Evolutionary conservation across 352 stramenopile genomes (phyloP).

Genomic region (Globisporangium acanthophoron): DNA sequence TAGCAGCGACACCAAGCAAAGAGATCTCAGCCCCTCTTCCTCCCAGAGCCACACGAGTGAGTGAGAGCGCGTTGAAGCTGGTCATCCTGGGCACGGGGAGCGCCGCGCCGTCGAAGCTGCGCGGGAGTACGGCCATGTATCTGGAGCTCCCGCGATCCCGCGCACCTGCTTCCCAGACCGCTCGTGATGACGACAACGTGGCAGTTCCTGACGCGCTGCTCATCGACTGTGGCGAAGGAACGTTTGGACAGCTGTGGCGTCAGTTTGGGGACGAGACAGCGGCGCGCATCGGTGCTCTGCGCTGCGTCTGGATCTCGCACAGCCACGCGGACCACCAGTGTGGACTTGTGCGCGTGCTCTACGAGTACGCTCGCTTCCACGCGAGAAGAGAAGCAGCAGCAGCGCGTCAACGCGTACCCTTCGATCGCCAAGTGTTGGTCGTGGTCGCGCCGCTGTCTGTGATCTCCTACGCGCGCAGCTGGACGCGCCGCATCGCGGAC

Average conservation of each 20-base stretch:
- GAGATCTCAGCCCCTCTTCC: neutral
- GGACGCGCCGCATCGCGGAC: slow-evolving; percentile 24
- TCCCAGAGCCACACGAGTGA: neutral
- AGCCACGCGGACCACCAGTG: slow-evolving; percentile 97
- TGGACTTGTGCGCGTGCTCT: slow-evolving; percentile 90
- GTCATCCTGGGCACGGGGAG: slow-evolving; percentile 95
- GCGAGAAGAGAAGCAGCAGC: neutral
- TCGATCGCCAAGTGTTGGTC: slow-evolving; percentile 18
- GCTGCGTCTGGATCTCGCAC: slow-evolving; percentile 96
- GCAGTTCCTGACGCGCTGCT: slow-evolving; percentile 54
- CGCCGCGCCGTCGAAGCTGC: slow-evolving; percentile 95
- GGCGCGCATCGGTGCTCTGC: slow-evolving; percentile 49
- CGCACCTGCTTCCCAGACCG: neutral
- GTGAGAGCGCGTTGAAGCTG: slow-evolving; percentile 25
- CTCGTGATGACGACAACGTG: neutral
- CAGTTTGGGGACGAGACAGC: slow-evolving; percentile 37
- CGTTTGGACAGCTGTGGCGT: slow-evolving; percentile 87
- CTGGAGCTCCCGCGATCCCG: slow-evolving; percentile 36
- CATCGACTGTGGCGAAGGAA: slow-evolving; percentile 94
- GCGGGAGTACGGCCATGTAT: slow-evolving; percentile 94
- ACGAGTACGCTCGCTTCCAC: slow-evolving; percentile 39
- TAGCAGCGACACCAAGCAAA: neutral
- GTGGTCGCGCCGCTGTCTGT: slow-evolving; percentile 53
- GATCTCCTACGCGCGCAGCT: slow-evolving; percentile 47
- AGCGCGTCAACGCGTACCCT: neutral